phyloP scores from a whole-genome alignment of 177 flowering plant species.

The Tripterygium wilfordii region DNA sequence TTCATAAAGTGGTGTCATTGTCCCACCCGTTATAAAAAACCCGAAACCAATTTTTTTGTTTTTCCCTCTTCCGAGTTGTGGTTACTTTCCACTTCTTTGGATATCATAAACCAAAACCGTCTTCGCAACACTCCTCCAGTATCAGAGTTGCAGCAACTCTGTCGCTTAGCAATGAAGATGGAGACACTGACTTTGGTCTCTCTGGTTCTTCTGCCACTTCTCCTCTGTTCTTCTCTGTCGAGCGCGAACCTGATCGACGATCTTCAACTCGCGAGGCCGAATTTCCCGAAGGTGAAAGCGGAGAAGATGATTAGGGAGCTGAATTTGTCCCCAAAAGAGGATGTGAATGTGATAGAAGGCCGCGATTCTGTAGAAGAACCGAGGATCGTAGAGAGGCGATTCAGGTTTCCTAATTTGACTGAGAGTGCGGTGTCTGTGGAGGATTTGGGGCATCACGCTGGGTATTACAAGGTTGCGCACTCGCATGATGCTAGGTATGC shows the following conservation, averaged over 20 bases:
- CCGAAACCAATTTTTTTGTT: no score
- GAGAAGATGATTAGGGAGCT: conserved; percentile 49
- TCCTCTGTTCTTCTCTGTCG: background rate
- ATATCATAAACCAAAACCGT: no score
- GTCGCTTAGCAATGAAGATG: no score
- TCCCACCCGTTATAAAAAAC: no score
- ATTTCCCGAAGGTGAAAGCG: conserved; percentile 30
- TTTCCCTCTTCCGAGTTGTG: no score
- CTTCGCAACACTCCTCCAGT: no score
- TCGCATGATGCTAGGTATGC: conserved; percentile 55
- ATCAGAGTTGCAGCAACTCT: no score
- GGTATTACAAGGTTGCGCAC: conserved; percentile 54
- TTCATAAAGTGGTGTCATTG: no score
- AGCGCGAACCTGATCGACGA: background rate
- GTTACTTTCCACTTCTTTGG: no score
- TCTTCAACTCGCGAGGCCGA: conserved; percentile 14
- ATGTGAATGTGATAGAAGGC: conserved; percentile 24
- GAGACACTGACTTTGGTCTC: no score
- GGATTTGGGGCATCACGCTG: conserved; percentile 69
- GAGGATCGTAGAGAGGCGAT: conserved; percentile 45
- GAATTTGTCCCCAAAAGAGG: conserved; percentile 43
- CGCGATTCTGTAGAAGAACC: background rate
- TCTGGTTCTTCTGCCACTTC: background rate
- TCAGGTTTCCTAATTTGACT: conserved; percentile 35
- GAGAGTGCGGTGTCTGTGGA: conserved; percentile 31